Conservation (phyloP, 768 basidiomycete genomes). For the Multifurca ochricompacta region DNA sequence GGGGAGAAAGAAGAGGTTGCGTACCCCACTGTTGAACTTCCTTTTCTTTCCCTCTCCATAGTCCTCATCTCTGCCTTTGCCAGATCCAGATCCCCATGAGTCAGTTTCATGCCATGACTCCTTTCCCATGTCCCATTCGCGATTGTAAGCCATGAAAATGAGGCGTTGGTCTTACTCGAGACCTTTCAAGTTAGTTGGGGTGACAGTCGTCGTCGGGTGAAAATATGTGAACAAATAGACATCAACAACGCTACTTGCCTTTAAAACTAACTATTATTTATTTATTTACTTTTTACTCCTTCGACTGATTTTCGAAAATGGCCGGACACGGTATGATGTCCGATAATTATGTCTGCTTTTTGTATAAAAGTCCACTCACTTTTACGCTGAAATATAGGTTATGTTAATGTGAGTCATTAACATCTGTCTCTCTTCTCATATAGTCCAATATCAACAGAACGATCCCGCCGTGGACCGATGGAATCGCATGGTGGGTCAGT, state of each 20-base stretch:
- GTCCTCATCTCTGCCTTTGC: constrained; percentile 60
- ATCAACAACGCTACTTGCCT: constrained; percentile 24
- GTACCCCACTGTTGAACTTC: constrained; percentile 70
- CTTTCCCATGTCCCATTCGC: constrained; percentile 85
- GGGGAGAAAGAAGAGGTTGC: constrained; percentile 25
- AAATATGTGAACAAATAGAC: constrained; percentile 19
- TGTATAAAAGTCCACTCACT: background rate
- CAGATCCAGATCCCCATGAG: constrained; percentile 35
- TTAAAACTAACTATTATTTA: too few species aligned
- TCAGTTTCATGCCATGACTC: constrained; percentile 41
- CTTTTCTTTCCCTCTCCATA: constrained; percentile 69
- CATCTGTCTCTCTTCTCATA: too few species aligned
- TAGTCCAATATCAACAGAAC: constrained; percentile 25
- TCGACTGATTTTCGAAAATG: constrained; percentile 41
- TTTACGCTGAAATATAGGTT: constrained; percentile 32
- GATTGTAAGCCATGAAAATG: constrained; percentile 34
- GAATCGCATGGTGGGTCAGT: constrained; percentile 45
- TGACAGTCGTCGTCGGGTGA: too few species aligned
- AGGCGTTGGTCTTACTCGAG: too few species aligned
- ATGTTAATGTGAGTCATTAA: constrained; percentile 42
- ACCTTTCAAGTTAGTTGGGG: too few species aligned
- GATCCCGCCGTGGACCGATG: constrained; percentile 53
- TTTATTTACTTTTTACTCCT: too few species aligned
- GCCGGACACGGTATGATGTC: constrained; percentile 53
- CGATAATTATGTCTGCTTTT: too few species aligned